phyloP scores from a whole-genome alignment of 768 basidiomycete genomes.

The Termitomyces bulborhizus region DNA sequence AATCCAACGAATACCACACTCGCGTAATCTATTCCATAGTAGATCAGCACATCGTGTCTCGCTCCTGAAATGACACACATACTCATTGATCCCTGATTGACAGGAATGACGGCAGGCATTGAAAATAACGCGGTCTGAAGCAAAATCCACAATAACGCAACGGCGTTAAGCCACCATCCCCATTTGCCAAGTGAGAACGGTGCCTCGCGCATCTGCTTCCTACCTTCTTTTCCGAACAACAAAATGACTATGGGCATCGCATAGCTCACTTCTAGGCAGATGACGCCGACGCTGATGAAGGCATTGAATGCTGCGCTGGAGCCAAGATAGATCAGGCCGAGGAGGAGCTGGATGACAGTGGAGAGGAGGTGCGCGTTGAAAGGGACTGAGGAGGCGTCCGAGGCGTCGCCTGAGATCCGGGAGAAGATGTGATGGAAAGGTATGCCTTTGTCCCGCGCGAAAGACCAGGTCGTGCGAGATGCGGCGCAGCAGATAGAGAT shows the following conservation, averaged over 20 bases:
- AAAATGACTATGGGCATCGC: constrained; percentile 56
- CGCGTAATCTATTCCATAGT: constrained; percentile 47
- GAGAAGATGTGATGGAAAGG: constrained; percentile 46
- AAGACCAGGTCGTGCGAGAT: constrained; percentile 67
- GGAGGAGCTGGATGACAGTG: constrained; percentile 47
- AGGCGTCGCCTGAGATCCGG: constrained; percentile 31
- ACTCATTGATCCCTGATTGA: constrained; percentile 22
- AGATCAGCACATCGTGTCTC: background rate
- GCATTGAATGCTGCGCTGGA: constrained; percentile 62
- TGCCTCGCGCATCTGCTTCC: constrained; percentile 39
- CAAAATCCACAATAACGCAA: constrained; percentile 51
- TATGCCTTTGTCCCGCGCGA: constrained; percentile 62
- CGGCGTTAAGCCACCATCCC: constrained; percentile 40
- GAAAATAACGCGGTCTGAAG: constrained; percentile 63
- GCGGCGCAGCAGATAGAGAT: constrained; percentile 64
- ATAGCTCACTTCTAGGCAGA: constrained; percentile 60
- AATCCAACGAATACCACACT: constrained; percentile 65
- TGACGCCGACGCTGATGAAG: constrained; percentile 61
- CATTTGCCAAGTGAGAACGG: constrained; percentile 42
- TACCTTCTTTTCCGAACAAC: constrained; percentile 28
- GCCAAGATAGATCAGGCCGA: constrained; percentile 60
- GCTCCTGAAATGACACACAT: background rate
- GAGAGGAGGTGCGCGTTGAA: constrained; percentile 57
- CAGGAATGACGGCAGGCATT: constrained; percentile 60
- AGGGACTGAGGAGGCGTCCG: constrained; percentile 39